phyloP scores from a whole-genome alignment of 2,329 filamentous ascomycete species.

The Fusarium equiseti region DNA sequence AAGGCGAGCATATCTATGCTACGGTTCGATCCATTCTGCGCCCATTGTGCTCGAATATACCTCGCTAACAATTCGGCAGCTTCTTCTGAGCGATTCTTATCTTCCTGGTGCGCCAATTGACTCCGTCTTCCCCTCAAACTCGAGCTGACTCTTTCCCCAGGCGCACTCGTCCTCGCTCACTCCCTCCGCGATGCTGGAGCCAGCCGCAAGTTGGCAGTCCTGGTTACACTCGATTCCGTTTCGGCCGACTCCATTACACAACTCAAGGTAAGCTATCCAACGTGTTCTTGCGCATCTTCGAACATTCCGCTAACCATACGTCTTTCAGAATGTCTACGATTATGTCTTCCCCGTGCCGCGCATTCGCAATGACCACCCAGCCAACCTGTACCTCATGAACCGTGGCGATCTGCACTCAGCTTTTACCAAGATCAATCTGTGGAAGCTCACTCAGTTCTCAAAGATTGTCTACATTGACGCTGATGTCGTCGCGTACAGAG shows the following conservation, averaged over 20 bases:
- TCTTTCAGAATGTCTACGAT: slow-evolving; percentile 80
- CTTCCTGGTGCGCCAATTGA: slow-evolving; percentile 77
- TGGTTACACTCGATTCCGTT: slow-evolving; percentile 85
- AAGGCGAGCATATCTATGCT: slow-evolving; percentile 65
- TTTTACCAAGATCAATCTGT: slow-evolving; percentile 96
- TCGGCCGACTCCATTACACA: slow-evolving; percentile 80
- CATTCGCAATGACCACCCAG: slow-evolving; percentile 80
- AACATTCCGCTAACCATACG: slow-evolving; percentile 16
- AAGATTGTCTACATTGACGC: slow-evolving; percentile 96
- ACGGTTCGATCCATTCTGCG: slow-evolving; percentile 60
- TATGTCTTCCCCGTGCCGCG: slow-evolving; percentile 86
- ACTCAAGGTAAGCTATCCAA: slow-evolving; percentile 72
- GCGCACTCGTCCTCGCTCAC: slow-evolving; percentile 92
- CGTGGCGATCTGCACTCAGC: slow-evolving; percentile 89
- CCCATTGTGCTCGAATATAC: slow-evolving; percentile 8
- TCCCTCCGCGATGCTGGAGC: slow-evolving; percentile 92
- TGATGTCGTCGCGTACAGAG: slow-evolving; percentile 89
- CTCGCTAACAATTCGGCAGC: slow-evolving; percentile 63
- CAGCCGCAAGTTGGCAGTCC: slow-evolving; percentile 78
- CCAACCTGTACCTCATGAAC: slow-evolving; percentile 92
- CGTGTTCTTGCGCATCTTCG: neutral
- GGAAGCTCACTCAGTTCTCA: slow-evolving; percentile 89
- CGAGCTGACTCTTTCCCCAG: slow-evolving; percentile 59
- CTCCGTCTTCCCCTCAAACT: neutral
- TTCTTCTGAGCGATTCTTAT: slow-evolving; percentile 92